These are phyloP conservation scores for Calonectria fujianensis DNA, from an alignment of 2,329 filamentous ascomycete genomes.

Conservation along the genomic window DNA sequence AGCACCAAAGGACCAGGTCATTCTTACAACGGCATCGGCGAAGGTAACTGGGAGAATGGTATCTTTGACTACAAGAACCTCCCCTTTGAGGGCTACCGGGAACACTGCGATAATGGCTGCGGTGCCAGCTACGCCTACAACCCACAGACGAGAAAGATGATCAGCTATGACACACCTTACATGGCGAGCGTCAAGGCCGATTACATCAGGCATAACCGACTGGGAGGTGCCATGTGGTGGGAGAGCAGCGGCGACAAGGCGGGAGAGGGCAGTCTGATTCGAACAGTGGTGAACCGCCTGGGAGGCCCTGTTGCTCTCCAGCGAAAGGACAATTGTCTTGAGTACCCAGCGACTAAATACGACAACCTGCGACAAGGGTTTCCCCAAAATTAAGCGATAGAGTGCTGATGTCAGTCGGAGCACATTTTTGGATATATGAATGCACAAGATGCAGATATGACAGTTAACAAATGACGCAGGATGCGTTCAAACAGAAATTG, in stretches of 20 bases:
- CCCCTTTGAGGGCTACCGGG: slow-evolving; percentile 79
- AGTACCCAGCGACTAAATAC: slow-evolving; percentile 80
- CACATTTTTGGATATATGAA: slow-evolving; percentile 4
- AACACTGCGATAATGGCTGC: slow-evolving; percentile 77
- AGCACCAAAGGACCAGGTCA: slow-evolving; percentile 84
- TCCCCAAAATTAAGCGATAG: slow-evolving; percentile 61
- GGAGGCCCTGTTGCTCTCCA: slow-evolving; percentile 73
- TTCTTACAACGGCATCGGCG: slow-evolving; percentile 82
- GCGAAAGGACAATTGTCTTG: slow-evolving; percentile 74
- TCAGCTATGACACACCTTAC: slow-evolving; percentile 85
- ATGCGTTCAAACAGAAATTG: background rate
- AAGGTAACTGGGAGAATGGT: slow-evolving; percentile 89
- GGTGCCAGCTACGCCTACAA: slow-evolving; percentile 88
- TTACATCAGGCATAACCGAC: slow-evolving; percentile 78
- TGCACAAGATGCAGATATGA: slow-evolving; percentile 12
- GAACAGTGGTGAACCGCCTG: slow-evolving; percentile 75
- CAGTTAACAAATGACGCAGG: background rate
- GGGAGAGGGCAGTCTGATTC: slow-evolving; percentile 80
- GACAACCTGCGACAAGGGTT: slow-evolving; percentile 80
- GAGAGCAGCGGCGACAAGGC: slow-evolving; percentile 87
- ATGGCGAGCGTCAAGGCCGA: slow-evolving; percentile 82
- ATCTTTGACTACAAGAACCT: slow-evolving; percentile 93
- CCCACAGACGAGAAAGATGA: slow-evolving; percentile 75
- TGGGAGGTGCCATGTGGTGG: slow-evolving; percentile 99
- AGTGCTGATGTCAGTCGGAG: background rate